A percentile compares a stretch with the other conserved stretches of the same genome.
phyloP scores from a whole-genome alignment of 768 basidiomycete genomes.

The Crepidotus variabilis region DNA sequence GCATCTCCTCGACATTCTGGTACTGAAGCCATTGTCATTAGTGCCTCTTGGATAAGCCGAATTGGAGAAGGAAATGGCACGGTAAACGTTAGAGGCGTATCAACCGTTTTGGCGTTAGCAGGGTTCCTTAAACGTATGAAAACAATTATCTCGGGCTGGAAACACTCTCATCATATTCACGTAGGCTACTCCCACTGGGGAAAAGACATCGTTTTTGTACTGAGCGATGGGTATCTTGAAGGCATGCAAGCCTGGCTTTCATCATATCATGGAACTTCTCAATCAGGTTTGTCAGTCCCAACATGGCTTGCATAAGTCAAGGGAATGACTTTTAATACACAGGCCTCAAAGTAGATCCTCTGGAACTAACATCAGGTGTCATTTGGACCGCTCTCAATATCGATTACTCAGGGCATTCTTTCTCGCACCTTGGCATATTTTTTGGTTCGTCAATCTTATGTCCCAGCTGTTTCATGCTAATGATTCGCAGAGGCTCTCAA shows the following conservation, averaged over 20 bases:
- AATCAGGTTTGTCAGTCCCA: conserved; percentile 47
- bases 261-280: conserved; percentile 70
- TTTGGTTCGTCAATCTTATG: conserved; percentile 55
- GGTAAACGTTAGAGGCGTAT: conserved; percentile 81
- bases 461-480: not conserved
- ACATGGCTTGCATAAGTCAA: too few relatives aligned
- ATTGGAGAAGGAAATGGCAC: conserved; percentile 51
- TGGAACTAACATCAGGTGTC: conserved; percentile 73
- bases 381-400: conserved; percentile 95
- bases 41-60: conserved; percentile 85
- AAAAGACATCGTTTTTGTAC: conserved; percentile 87
- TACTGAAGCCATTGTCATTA: conserved; percentile 86
- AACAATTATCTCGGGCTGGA: not conserved
- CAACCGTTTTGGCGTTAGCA: conserved; percentile 84
- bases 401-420: conserved; percentile 96
- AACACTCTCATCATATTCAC: not conserved
- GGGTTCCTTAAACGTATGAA: conserved; percentile 73
- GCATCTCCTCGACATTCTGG: conserved; percentile 90
- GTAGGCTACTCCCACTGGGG: conserved; percentile 90
- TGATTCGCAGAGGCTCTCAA: conserved; percentile 79
- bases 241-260: conserved; percentile 93
- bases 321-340: not conserved
- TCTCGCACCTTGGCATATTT: conserved; percentile 93
- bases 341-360: conserved; percentile 67
- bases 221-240: conserved; percentile 85